These are phyloP conservation scores for Pyronema omphalodes DNA, from an alignment of 495 filamentous ascomycete genomes.

Conservation along the genomic window DNA sequence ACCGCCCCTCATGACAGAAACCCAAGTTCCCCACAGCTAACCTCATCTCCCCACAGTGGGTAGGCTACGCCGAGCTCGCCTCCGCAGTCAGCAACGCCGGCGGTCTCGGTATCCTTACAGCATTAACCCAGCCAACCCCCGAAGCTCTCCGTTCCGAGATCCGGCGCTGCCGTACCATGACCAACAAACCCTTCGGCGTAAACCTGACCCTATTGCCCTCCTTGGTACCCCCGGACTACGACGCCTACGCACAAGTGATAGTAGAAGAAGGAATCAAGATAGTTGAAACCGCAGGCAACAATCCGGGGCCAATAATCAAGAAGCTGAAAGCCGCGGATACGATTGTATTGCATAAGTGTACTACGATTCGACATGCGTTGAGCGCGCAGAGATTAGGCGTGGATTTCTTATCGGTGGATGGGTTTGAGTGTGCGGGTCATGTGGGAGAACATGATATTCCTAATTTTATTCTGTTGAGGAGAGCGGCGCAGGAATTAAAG, in stretches of 20 bases:
- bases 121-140: slow-evolving; percentile 83
- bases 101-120: slow-evolving; percentile 81
- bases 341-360: slow-evolving; percentile 91
- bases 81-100: slow-evolving; percentile 89
- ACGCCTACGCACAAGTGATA: slow-evolving; percentile 75
- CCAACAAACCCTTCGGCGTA: slow-evolving; percentile 76
- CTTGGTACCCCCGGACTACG: slow-evolving; percentile 76
- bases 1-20: no score
- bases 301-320: slow-evolving; percentile 74
- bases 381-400: slow-evolving; percentile 86
- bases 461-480: slow-evolving; percentile 82
- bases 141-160: slow-evolving; percentile 91
- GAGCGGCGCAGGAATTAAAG: slow-evolving; percentile 65
- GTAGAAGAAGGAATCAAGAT: slow-evolving; percentile 87
- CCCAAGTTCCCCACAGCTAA: no score
- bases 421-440: slow-evolving; percentile 93
- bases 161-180: slow-evolving; percentile 66
- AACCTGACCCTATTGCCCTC: slow-evolving; percentile 92
- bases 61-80: slow-evolving; percentile 62
- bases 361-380: slow-evolving; percentile 83
- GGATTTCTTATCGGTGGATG: slow-evolving; percentile 90
- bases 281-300: slow-evolving; percentile 90
- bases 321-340: slow-evolving; percentile 64
- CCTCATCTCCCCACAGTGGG: slow-evolving; percentile 31
- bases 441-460: slow-evolving; percentile 94